Evolutionary conservation across 305 asterid genomes (phyloP), one percentile per base, ranked within the genome.

Genomic region (Fraxinus baroniana): DNA sequence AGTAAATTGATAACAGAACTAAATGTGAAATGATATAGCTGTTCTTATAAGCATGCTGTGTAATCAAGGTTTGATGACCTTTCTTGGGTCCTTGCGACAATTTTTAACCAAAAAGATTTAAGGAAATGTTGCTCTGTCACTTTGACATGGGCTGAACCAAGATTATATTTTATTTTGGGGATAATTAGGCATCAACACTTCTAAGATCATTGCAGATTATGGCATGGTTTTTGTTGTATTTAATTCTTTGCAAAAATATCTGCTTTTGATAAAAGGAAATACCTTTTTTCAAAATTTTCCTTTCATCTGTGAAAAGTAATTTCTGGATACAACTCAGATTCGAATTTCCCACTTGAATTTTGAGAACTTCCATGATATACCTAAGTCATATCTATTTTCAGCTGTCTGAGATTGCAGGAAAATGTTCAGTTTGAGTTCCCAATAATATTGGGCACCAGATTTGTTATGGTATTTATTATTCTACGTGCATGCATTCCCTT

Each of bases 1-100:
- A 37, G 76, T 76, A 26, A 66, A 15, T 71, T 55, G 81, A 32
- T 44, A 41, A 70, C 78, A 15, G 64, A 70, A 77, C 55, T 72
- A 76, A 60, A 24, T 76, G 86, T 26, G 62, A 49, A 41, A 26
- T 7, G 66, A n/a, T 30, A 35, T 1, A 18, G 24, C 10, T 73
- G 44, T 76, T 55, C 46, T 77, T 39, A 37, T 49, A 44, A 73
- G 44, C 32, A 15, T 33, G 41, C 35, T 5, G 84, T 4, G 74
- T 28, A 68, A 68, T 28, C 39, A 68, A 26, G 26, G 49, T 79
- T 66, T 10, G 28, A n/a, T 35, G 32, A 30, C 26, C 18, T 52
- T 7, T 60, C 13, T 60, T 17, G 74, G 32, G 44, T 74, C 66
- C 36, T 68, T 32, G 26, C 5, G 8, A 4, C 41, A 32, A 49